Evolutionary conservation across 805 yeast species (phyloP).

Genomic region (Pichia exigua): DNA sequence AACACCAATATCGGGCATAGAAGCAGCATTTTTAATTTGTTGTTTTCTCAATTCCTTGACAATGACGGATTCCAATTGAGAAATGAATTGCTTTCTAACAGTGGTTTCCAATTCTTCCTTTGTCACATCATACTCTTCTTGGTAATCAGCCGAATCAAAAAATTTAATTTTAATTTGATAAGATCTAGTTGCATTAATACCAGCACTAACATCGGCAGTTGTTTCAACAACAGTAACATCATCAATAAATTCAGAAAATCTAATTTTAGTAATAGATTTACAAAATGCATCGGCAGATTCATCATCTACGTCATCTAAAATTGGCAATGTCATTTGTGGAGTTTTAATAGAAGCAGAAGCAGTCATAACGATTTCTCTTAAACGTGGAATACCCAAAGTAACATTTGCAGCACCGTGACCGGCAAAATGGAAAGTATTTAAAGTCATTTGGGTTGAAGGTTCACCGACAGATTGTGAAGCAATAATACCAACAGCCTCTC

Average conservation of each 20-base stretch:
- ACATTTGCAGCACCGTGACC: slow-evolving; percentile 99
- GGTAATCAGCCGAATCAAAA: slow-evolving; percentile 70
- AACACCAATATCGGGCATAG: slow-evolving; percentile 58
- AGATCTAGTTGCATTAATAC: slow-evolving; percentile 44
- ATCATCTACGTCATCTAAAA: slow-evolving; percentile 71
- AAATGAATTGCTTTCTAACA: slow-evolving; percentile 57
- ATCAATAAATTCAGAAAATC: slow-evolving; percentile 83
- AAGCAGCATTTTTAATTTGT: slow-evolving; percentile 50
- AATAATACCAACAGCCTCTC: slow-evolving; percentile 97
- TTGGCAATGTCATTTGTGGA: slow-evolving; percentile 97
- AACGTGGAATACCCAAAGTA: slow-evolving; percentile 98
- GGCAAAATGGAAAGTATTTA: slow-evolving; percentile 95
- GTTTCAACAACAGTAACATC: slow-evolving; percentile 81
- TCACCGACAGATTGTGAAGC: slow-evolving; percentile 99
- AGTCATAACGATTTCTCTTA: slow-evolving; percentile 99
- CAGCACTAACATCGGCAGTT: slow-evolving; percentile 48
- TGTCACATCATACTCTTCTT: slow-evolving; percentile 80
- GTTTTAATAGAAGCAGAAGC: slow-evolving; percentile 93
- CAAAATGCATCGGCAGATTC: slow-evolving; percentile 89
- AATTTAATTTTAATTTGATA: slow-evolving; percentile 70
- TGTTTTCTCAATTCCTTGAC: slow-evolving; percentile 68
- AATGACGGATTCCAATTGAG: slow-evolving; percentile 63
- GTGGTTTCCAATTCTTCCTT: slow-evolving; percentile 70
- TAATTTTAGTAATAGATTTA: slow-evolving; percentile 78
- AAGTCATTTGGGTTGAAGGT: slow-evolving; percentile 98